Conservation (phyloP, 2,329 filamentous ascomycete species). For the Ambrosiella xylebori region DNA sequence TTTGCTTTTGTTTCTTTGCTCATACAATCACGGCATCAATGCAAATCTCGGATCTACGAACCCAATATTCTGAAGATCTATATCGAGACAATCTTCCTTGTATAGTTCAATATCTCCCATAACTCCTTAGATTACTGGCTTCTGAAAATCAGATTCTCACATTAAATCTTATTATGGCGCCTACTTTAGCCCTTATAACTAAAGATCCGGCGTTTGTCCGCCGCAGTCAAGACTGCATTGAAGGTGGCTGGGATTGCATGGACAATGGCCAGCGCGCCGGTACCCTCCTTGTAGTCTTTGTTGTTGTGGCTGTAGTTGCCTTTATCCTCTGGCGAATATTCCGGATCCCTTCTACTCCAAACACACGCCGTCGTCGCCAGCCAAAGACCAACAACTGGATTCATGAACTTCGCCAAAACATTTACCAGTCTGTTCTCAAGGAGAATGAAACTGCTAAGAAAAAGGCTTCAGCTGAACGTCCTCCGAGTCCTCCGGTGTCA, state of each 20-base stretch:
- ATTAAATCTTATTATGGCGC: no score
- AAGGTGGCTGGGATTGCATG: constrained; percentile 8
- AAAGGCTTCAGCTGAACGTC: background rate
- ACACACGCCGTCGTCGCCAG: background rate
- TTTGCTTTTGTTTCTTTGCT: no score
- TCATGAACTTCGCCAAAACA: background rate
- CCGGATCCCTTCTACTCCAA: background rate
- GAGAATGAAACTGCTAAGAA: background rate
- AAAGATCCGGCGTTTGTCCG: background rate
- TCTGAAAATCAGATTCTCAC: no score
- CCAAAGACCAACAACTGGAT: background rate
- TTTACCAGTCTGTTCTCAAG: background rate
- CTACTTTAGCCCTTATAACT: no score
- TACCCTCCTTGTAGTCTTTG: constrained; percentile 1
- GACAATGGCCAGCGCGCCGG: constrained; percentile 3
- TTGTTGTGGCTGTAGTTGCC: background rate
- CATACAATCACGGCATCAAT: no score
- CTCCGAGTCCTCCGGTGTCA: no score
- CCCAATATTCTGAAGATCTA: no score
- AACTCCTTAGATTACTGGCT: no score
- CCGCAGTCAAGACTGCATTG: constrained; percentile 4
- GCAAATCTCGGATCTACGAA: no score
- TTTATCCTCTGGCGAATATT: background rate
- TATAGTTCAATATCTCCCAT: no score
- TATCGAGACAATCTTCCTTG: no score